Evolutionary conservation across 2,329 filamentous ascomycete genomes (phyloP), one percentile per base, ranked within the genome.

Genomic region (Phyllosticta paracitricarpa): DNA sequence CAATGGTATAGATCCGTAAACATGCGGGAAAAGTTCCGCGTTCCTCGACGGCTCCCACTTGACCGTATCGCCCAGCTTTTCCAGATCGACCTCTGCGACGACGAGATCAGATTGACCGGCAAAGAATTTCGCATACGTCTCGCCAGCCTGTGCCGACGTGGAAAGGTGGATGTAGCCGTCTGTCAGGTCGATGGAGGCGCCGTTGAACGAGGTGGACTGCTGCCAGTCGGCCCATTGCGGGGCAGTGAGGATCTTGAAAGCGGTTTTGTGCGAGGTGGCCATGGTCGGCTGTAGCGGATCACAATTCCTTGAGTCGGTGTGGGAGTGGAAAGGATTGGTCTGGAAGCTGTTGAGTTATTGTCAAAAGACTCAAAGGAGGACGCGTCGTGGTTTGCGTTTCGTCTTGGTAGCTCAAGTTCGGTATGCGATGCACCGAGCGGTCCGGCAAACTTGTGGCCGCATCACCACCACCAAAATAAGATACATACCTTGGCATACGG

Each of bases 151-250:
- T 53, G 30, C 26, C 3, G 61, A 61, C 25, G 64, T 61, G 4
- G 64, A 65, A 8, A 65, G 60, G 53, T 65, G 64, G 61, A 65
- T 64, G 56, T 64, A 65, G 33, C 64, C 64, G 61, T 65, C 64
- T 4, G 51, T 54, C 24, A 64, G 54, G 55, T 65, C 64, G 54
- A 65, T 63, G 19, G 57, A 55, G 52, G 64, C 63, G 51, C 62
- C 63, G 48, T 58, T 35, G 62, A 65, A 64, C 28, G 33, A 24
- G 54, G 57, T 61, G 40, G 56, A 7, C 6, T 28, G 26, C 14
- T 51, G 54, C 62, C 62, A 65, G 3, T 33, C 53, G 33, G 51
- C 25, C 54, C 56, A 65, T 51, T 61, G 57, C 22, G n/a, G 40
- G 52, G 61, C 54, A 22, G 55, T 63, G 17, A 65, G 58, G 61